Evolutionary conservation across 805 yeast species (phyloP), one percentile per base, ranked within the genome.

Genomic region (Grigorovia transvaalensis): DNA sequence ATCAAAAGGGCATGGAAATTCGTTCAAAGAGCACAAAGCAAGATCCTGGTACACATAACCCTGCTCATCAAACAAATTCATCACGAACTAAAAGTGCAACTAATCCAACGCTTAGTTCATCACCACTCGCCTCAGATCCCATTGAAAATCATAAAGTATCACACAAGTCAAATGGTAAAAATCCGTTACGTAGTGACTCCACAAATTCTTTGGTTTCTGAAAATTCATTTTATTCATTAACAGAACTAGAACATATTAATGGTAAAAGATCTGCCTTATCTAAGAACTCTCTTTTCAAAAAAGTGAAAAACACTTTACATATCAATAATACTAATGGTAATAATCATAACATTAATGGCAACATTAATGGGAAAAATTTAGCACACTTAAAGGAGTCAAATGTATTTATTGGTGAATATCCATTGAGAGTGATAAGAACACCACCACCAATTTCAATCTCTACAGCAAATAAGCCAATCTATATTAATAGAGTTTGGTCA

Each of bases 401-500:
- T 19, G 53, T 63, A 4, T 45, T 63, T 6, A 60, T 60, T 45
- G 65, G 65, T 9, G 71, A 69, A 44, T 65, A 63, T 33, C 65
- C 66, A 23, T 50, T 73, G 3, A 64, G 64, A 19, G 57, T 73
- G 11, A 60, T 75, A 0, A 67, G 78, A 53, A 72, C 71, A 0
- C 77, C 77, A 3, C 78, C 78, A 9, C 60, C 62, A 9, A 57
- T 59, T 2, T 72, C 74, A 1, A 51, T 66, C 1, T 67, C 75
- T 0, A 71, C 76, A 1, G 70, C 71, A 5, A 84, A 85, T 61
- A 86, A 85, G 61, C 88, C 95, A 0, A 79, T 86, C 15, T 85
- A 81, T 63, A 88, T 86, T 35, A 84, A 84, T 63, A 74, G 88
- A 56, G 75, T 81, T 1, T 86, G 95, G 95, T 80, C 82, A 58